Percentiles rank a stretch among this genome's conserved stretches.
Conservation (phyloP, 805 yeast species). For the Barnettozyma siamensis region DNA sequence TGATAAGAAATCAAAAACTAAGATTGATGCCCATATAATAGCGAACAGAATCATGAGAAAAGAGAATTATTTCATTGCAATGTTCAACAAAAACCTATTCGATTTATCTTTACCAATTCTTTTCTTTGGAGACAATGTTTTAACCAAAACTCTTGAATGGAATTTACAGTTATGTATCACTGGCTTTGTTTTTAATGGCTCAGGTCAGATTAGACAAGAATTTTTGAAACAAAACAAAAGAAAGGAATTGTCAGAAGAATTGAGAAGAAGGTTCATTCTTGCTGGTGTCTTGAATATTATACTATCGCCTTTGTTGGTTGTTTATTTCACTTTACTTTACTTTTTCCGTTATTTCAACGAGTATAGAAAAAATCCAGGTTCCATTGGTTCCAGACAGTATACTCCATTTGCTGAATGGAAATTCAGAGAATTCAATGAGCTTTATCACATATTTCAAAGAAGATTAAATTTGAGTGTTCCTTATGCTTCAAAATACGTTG, state of each 20-base stretch:
- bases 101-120: conserved; percentile 59
- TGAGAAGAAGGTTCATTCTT: conserved; percentile 72
- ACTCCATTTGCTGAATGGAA: conserved; percentile 96
- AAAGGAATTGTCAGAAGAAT: conserved; percentile 57
- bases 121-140: conserved; percentile 33
- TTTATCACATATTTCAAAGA: conserved; percentile 80
- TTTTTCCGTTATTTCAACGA: conserved; percentile 92
- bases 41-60: conserved; percentile 95
- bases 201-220: conserved; percentile 72
- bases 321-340: conserved; percentile 75
- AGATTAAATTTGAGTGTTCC: conserved; percentile 72
- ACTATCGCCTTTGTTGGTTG: conserved; percentile 79
- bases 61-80: conserved; percentile 89
- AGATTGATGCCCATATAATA: conserved; percentile 87
- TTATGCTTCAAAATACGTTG: conserved; percentile 76
- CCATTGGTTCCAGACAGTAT: conserved; percentile 78
- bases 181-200: conserved; percentile 76
- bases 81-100: conserved; percentile 72
- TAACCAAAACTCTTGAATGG: conserved; percentile 93
- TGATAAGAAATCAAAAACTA: conserved; percentile 63
- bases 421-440: conserved; percentile 87
- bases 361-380: conserved; percentile 80
- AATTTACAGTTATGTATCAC: conserved; percentile 81
- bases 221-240: conserved; percentile 70
- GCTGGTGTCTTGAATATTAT: conserved; percentile 83